phyloP scores from a whole-genome alignment of 495 filamentous ascomycete species.

The Pseudomonodictys pantanalensis region DNA sequence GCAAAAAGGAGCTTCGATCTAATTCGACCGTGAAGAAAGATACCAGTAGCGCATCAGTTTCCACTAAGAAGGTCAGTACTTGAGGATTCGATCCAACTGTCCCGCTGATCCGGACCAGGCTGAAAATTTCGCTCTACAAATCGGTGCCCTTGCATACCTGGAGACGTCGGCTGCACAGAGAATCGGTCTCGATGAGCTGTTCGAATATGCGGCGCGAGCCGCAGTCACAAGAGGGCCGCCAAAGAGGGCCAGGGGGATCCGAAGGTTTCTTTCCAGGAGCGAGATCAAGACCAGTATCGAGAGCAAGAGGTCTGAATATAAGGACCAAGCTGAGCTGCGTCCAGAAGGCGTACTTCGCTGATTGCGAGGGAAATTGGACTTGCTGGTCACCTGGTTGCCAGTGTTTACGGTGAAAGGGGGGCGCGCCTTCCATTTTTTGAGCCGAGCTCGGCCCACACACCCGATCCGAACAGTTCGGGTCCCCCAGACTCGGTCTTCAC shows the following conservation, averaged over 20 bases:
- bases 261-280: slow-evolving; percentile 1
- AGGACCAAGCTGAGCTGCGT: no score
- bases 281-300: no score
- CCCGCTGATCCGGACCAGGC: slow-evolving; percentile 1
- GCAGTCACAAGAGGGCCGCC: not conserved
- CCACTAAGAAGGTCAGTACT: not conserved
- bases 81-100: not conserved
- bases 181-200: slow-evolving; percentile 7
- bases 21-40: not conserved
- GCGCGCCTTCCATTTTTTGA: no score
- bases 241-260: not conserved
- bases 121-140: not conserved
- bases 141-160: slow-evolving; percentile 12
- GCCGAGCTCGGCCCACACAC: no score
- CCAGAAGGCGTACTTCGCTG: no score
- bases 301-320: no score
- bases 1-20: slow-evolving; percentile 6
- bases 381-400: no score
- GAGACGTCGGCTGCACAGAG: slow-evolving; percentile 8
- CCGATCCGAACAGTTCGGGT: no score
- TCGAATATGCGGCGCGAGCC: slow-evolving; percentile 14
- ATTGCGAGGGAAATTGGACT: no score
- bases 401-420: no score
- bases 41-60: not conserved
- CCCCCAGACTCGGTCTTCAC: no score